These are phyloP conservation scores for Dispira simplex DNA, from an alignment of 192 early-diverging fungal species.

Conservation along the genomic window DNA sequence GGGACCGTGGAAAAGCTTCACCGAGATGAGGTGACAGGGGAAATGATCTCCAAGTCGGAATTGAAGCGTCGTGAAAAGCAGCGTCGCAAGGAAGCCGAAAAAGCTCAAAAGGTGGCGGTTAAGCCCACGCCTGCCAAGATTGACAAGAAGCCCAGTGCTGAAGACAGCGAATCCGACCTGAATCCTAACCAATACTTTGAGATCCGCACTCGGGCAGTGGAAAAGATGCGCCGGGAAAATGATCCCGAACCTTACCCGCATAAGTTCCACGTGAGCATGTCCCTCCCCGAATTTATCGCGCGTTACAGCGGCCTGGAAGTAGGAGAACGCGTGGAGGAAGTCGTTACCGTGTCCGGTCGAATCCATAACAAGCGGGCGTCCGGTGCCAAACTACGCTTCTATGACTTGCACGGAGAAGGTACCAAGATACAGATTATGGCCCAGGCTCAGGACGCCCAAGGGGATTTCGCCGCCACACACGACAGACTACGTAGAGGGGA, in stretches of 20 bases:
- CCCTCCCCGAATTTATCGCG: constrained; percentile 71
- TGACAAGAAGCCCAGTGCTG: constrained; percentile 10
- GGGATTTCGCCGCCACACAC: constrained; percentile 61
- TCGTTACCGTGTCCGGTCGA: constrained; percentile 77
- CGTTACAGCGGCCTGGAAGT: constrained; percentile 56
- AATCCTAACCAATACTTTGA: constrained; percentile 97
- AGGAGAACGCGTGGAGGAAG: constrained; percentile 43
- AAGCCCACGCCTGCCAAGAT: constrained; percentile 15
- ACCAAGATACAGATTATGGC: constrained; percentile 94
- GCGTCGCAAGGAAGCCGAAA: constrained; percentile 77
- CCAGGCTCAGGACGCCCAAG: constrained; percentile 41
- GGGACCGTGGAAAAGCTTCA: constrained; percentile 30
- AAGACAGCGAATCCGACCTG: constrained; percentile 66
- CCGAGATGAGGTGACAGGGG: constrained; percentile 74
- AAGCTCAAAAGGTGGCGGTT: constrained; percentile 28
- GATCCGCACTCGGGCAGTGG: constrained; percentile 74
- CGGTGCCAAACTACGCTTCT: constrained; percentile 86
- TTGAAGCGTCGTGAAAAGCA: constrained; percentile 82
- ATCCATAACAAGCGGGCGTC: constrained; percentile 92
- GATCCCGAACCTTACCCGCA: constrained; percentile 92
- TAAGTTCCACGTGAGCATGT: constrained; percentile 90
- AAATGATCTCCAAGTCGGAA: constrained; percentile 93
- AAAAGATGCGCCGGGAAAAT: constrained; percentile 56
- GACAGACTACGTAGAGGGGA: constrained; percentile 82
- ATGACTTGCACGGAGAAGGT: constrained; percentile 87